Base-by-base conservation (phyloP, 2,329 filamentous ascomycete genomes). In the Cladophialophora immunda region DNA sequence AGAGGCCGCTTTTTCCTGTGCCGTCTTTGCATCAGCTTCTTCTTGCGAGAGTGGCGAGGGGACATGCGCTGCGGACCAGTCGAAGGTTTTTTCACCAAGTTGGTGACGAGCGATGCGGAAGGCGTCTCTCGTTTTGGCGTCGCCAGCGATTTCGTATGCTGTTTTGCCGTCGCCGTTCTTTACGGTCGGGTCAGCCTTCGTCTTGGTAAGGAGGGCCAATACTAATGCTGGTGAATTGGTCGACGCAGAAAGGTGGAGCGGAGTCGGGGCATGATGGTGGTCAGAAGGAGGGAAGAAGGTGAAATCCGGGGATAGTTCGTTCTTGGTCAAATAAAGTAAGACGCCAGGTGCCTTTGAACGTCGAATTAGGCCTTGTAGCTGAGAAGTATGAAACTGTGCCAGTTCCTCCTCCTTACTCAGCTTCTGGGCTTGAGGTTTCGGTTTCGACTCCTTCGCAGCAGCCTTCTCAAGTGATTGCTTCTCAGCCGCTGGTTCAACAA, bases 341-440 rank as follows among this genome's bases (percentile, higher is more conserved):
- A 99, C 81, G 0, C 91, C 93, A 0, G 95, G 94, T 0, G 95
- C 87, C 78, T 97, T 98, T 1, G 92, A 96, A 50, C 95, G 90
- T 54, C 93, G 90, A 66, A 97, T 91, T 29, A 98, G 85, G 0
- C 93, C 91, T 74, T 95, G 93, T 0, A 99, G 84, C 75, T 99
- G 95, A 1, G 90, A 88, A 0, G 94, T 97, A 76, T 99, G 94
- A 3, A 97, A 83, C 2, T 90, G 80, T 1, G 90, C 90, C 34
- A 87, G 89, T 80, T 97, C 93, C 70, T 97, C 93, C 77, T 94
- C 92, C 73, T 96, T 93, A 0, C 88, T 89, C 0, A 89, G 79
- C 72, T 92, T 93, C 0, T 87, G 86, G 58, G 87, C 85, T 30
- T 68, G 32, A 13, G 68, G 52, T 58, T 69, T 67, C 6, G 71